Conservation (phyloP, 2,329 filamentous ascomycete species). For the Penicillium oxalicum region DNA sequence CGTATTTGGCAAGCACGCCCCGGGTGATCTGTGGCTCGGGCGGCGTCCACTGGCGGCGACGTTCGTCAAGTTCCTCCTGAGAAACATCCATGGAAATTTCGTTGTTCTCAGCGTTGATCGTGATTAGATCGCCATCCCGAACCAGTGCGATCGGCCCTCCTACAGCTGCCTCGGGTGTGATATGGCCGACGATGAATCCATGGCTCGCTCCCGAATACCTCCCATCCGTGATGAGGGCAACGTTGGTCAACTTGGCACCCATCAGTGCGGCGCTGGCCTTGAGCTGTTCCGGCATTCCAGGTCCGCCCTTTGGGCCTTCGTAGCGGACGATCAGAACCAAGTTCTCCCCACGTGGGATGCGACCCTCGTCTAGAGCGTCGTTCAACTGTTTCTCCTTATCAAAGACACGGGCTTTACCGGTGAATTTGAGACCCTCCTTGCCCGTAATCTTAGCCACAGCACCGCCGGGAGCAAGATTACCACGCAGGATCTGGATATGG, state of each 20-base stretch:
- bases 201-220: constrained; percentile 83
- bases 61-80: constrained; percentile 62
- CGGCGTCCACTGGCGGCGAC: constrained; percentile 62
- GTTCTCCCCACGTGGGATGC: constrained; percentile 69
- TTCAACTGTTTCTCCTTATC: constrained; percentile 79
- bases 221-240: constrained; percentile 88
- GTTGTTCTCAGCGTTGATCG: constrained; percentile 79
- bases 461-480: constrained; percentile 81
- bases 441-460: constrained; percentile 95
- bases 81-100: constrained; percentile 63
- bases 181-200: constrained; percentile 90
- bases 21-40: constrained; percentile 69
- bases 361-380: constrained; percentile 63
- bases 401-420: constrained; percentile 74
- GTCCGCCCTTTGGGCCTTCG: constrained; percentile 87
- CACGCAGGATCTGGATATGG: constrained; percentile 80
- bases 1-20: constrained; percentile 86
- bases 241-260: constrained; percentile 80
- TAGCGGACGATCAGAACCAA: constrained; percentile 87
- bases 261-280: constrained; percentile 85
- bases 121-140: constrained; percentile 70
- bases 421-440: constrained; percentile 81
- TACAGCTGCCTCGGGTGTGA: constrained; percentile 81
- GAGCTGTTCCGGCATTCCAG: constrained; percentile 93
- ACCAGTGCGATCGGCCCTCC: constrained; percentile 86